Evolutionary conservation across 2,329 filamentous ascomycete genomes (phyloP), one percentile per base, ranked within the genome.

Genomic region (Beauveria medogensis): DNA sequence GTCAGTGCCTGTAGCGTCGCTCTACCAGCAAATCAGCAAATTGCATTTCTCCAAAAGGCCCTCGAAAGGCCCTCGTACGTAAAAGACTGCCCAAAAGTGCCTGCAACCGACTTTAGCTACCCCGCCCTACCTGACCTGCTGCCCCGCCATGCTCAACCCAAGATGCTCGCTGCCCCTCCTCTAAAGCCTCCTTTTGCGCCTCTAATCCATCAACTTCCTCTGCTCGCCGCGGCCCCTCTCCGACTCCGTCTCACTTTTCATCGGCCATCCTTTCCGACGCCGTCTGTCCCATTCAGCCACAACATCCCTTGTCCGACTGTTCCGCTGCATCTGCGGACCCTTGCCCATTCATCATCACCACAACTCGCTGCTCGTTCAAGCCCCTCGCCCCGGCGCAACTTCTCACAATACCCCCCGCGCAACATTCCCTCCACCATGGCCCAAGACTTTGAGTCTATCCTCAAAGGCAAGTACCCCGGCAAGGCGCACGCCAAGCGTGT

Each of bases 401-500:
- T n/a, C 18, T 40, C 30, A 18, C 48, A 26, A 24, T 34, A 34
- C 4, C 26, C 3, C 28, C 20, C 22, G 10, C 46, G 20, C 47
- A 51, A 3, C 46, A 41, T n/a, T 3, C 48, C 50, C 9, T 59
- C 64, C 61, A 67, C 55, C 60, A 75, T 75, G 73, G 70, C 74
- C 57, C 61, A 76, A 66, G 73, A 79, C 65, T 82, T 78, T 66
- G 78, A 83, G 53, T 71, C 75, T 34, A 74, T 87, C 64, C 76
- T 88, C 63, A 75, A 78, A 76, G 82, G 80, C 65, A 88, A 87
- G 70, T 88, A 88, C 73, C 94, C 94, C 26, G 93, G 89, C 68
- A 97, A 97, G 78, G 80, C 83, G 30, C 94, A 99, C 74, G 91
- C 90, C 63, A 84, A 84, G 67, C 87, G 88, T 64, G 92, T 97